Base-by-base conservation (phyloP, 192 early-diverging fungal species). In the Obelidium mucronatum region DNA sequence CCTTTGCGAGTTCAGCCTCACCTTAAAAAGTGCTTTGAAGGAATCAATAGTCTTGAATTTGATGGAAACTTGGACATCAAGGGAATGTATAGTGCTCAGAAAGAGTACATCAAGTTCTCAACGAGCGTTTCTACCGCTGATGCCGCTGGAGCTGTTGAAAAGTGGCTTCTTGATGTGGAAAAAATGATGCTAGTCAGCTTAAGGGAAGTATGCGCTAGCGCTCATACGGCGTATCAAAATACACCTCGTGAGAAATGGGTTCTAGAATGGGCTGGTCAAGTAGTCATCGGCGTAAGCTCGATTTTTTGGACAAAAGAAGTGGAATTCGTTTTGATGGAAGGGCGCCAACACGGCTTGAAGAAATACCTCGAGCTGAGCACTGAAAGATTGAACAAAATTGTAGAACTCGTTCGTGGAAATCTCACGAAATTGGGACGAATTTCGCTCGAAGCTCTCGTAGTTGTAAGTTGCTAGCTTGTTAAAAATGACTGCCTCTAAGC, bases 11-110 rank as follows among this genome's bases (percentile, higher is more conserved):
- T 89, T 22, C 88, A 89, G 67, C 88, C 88, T n/a, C 88, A 89
- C 61, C 73, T 89, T 4, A 89, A 89, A 61, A 89, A 89, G 69
- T 89, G 88, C 69, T 89, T 89, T 58, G 88, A 89, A 79, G 88
- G 88, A 33, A 78, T 89, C 76, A 86, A 88, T 74, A 86, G 83
- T 69, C 78, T 89, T 24, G 83, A 89, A 65, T 89, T 89, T 65
- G 81, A 84, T 44, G 69, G 70, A 33, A 86, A 89, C 24, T 63
- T 80, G 30, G 88, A 89, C 40, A 89, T 89, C 44, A 64, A 68
- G 13, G 88, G 87, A 36, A 89, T 89, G 87, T 89, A 84, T 79
- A 87, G 85, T 71, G 78, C 79, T 3, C 83, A 84, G 55, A 89
- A 89, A 65, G 88, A 89, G 72, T 88, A 72, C 66, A 73, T 88